phyloP scores from a whole-genome alignment of 2,329 filamentous ascomycete species.

The Amylocarpus encephaloides region DNA sequence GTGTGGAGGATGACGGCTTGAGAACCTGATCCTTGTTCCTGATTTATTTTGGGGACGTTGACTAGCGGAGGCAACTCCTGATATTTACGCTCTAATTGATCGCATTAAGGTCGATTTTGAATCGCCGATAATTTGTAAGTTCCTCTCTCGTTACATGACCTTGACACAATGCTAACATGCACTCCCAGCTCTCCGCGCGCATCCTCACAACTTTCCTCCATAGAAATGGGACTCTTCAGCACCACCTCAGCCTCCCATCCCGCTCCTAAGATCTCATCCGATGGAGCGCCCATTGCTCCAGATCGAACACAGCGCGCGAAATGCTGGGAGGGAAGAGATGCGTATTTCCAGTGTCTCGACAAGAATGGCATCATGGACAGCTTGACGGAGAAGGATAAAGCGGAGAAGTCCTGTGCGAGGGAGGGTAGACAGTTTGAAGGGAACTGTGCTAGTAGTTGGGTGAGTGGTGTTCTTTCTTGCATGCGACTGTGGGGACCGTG shows the following conservation, averaged over 20 bases:
- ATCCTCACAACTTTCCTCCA: background rate
- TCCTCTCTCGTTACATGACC: no score
- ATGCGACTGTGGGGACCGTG: background rate
- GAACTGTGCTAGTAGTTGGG: conserved; percentile 88
- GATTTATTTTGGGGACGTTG: background rate
- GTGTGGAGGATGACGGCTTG: background rate
- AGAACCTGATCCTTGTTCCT: background rate
- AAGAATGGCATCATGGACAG: conserved; percentile 73
- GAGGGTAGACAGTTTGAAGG: conserved; percentile 66
- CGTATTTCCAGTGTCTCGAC: conserved; percentile 85
- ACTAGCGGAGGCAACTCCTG: no score
- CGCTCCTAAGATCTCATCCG: conserved; percentile 41
- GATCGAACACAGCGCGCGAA: conserved; percentile 71
- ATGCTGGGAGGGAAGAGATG: conserved; percentile 88
- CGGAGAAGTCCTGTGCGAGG: conserved; percentile 49
- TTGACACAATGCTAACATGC: background rate
- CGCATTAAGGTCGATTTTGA: no score
- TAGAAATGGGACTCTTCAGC: conserved; percentile 46
- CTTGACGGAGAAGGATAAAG: conserved; percentile 49
- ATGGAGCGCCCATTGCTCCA: conserved; percentile 69
- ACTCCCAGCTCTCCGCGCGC: background rate
- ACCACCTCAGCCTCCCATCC: conserved; percentile 30
- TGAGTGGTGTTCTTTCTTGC: no score
- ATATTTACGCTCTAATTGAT: no score
- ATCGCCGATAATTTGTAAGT: no score